Conservation (phyloP, 352 stramenopile species). For the Pythium brassicae region DNA sequence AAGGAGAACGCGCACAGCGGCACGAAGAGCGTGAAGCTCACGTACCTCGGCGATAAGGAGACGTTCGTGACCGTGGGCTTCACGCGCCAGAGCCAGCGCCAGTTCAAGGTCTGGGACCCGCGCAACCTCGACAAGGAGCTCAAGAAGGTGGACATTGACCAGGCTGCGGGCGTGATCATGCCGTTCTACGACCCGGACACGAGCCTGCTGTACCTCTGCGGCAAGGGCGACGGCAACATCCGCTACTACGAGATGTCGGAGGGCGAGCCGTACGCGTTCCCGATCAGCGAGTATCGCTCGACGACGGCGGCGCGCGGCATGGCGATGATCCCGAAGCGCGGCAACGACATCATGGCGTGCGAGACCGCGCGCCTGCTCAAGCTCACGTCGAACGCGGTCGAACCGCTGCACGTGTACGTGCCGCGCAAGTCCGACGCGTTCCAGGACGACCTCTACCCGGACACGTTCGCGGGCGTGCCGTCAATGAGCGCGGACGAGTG, state of each 20-base stretch:
- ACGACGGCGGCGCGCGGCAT: conserved; percentile 96
- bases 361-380: conserved; percentile 96
- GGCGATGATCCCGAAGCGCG: conserved; percentile 98
- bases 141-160: conserved; percentile 95
- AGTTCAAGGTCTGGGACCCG: conserved; percentile 88
- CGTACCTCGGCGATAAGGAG: conserved; percentile 93
- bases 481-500: conserved; percentile 96
- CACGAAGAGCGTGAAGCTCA: conserved; percentile 97
- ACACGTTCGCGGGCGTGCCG: conserved; percentile 92
- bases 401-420: conserved; percentile 95
- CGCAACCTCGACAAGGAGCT: conserved; percentile 91
- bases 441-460: conserved; percentile 99
- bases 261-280: conserved; percentile 91
- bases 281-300: conserved; percentile 94
- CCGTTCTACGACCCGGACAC: conserved; percentile 99
- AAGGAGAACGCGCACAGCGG: conserved; percentile 95
- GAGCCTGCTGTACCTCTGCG: conserved; percentile 97
- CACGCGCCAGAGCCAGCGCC: conserved; percentile 94
- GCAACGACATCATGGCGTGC: conserved; percentile 97
- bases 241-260: conserved; percentile 98
- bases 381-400: conserved; percentile 95
- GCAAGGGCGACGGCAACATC: conserved; percentile 98
- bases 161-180: conserved; percentile 98
- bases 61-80: conserved; percentile 98
- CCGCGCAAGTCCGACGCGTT: conserved; percentile 99